Evolutionary conservation across 163 green algal species (phyloP).

Genomic region (Coccomyxa subellipsoidea): DNA sequence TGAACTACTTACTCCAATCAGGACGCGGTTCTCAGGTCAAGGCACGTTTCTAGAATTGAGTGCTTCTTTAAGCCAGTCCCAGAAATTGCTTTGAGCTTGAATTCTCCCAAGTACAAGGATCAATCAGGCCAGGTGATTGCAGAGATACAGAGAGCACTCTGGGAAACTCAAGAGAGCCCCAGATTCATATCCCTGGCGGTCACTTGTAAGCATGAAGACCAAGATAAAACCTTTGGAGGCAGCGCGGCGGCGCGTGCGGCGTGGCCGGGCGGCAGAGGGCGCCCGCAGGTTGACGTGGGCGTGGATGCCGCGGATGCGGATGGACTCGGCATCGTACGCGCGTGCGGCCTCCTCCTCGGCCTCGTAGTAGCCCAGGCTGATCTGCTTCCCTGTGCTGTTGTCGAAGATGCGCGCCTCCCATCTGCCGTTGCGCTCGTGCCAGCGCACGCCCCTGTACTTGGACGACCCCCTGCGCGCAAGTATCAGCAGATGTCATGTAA

Average conservation of each 20-base stretch:
- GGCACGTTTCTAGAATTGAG: no score
- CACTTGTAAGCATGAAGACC: not conserved
- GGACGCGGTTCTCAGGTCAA: not conserved
- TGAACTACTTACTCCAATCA: no score
- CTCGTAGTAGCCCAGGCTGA: slow-evolving; percentile 24
- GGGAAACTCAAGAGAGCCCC: no score
- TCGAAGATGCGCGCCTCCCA: slow-evolving; percentile 30
- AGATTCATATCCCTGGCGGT: no score
- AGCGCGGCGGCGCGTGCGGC: not conserved
- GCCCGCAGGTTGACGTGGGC: slow-evolving; percentile 15
- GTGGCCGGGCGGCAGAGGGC: not conserved
- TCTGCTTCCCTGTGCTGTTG: not conserved
- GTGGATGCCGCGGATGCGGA: slow-evolving; percentile 21
- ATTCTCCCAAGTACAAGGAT: no score
- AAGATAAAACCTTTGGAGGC: not conserved
- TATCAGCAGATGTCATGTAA: not conserved
- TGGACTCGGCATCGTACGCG: slow-evolving; percentile 29
- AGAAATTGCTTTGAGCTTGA: no score
- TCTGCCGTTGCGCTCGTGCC: slow-evolving; percentile 23
- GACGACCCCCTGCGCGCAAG: slow-evolving; percentile 1
- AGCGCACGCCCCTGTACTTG: slow-evolving; percentile 17
- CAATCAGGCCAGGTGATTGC: no score
- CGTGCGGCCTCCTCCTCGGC: slow-evolving; percentile 22
- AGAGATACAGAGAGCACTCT: no score
- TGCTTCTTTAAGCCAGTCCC: no score